Conservation (phyloP, 2,329 filamentous ascomycete species). For the Colletotrichum salicis region DNA sequence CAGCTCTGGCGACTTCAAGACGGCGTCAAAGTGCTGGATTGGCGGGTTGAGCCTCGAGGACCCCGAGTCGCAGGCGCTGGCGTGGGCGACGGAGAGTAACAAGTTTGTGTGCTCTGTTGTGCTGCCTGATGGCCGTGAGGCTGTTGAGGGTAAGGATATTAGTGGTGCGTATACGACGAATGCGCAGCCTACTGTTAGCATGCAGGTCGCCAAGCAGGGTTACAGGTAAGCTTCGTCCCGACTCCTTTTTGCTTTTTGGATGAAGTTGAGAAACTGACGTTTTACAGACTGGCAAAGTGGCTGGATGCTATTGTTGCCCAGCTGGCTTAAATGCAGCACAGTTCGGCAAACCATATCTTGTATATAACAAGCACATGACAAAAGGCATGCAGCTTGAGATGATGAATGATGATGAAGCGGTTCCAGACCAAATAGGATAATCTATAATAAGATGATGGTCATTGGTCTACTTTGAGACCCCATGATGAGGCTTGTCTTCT, state of each 20-base stretch:
- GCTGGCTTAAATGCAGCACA: not conserved
- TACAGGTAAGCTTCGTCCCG: slow-evolving; percentile 37
- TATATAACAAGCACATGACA: not conserved
- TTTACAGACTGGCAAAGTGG: slow-evolving; percentile 25
- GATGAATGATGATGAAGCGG: not conserved
- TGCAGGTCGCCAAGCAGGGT: slow-evolving; percentile 58
- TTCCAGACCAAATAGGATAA: not conserved
- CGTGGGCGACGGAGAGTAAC: slow-evolving; percentile 56
- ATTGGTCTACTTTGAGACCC: not conserved
- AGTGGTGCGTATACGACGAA: slow-evolving; percentile 52
- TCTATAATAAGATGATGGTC: not conserved
- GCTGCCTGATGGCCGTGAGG: slow-evolving; percentile 48
- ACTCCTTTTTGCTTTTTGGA: not conserved
- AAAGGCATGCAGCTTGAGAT: not conserved
- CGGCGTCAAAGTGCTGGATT: slow-evolving; percentile 48
- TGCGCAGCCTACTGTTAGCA: slow-evolving; percentile 51
- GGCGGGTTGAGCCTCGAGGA: slow-evolving; percentile 46
- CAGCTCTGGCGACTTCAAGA: slow-evolving; percentile 49
- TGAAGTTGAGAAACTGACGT: not conserved
- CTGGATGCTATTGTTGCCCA: slow-evolving; percentile 33
- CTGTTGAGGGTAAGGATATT: slow-evolving; percentile 52
- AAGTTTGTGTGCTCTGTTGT: slow-evolving; percentile 56
- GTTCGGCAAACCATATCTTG: not conserved
- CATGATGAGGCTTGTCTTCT: not conserved
- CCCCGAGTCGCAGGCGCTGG: slow-evolving; percentile 45